These are phyloP conservation scores for Pichia terricola DNA, from an alignment of 1,139 yeast genomes.

Conservation along the genomic window DNA sequence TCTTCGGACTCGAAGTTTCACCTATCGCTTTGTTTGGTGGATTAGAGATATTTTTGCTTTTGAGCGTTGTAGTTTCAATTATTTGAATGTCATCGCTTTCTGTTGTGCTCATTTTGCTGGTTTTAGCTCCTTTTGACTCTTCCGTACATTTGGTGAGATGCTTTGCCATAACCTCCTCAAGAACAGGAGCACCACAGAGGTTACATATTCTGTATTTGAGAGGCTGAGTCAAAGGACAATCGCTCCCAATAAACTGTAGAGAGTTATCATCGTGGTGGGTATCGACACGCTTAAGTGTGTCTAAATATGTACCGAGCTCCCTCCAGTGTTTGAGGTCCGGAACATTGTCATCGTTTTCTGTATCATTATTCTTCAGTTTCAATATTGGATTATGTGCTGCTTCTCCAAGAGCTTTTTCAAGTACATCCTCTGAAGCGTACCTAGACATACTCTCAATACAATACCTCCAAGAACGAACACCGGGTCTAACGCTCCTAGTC, in stretches of 20 bases:
- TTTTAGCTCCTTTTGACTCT: no score
- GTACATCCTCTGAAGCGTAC: slow-evolving; percentile 11
- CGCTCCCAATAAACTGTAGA: slow-evolving; percentile 7
- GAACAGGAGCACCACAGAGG: slow-evolving; percentile 55
- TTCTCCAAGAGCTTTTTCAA: slow-evolving; percentile 18
- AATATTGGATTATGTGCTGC: background rate
- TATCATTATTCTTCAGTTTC: background rate
- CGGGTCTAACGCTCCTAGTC: no score
- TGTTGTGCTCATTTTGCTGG: no score
- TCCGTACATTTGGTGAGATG: slow-evolving; percentile 46
- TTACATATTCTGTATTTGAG: slow-evolving; percentile 56
- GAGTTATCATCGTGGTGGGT: slow-evolving; percentile 20
- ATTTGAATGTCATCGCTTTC: no score
- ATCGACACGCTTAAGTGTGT: slow-evolving; percentile 24
- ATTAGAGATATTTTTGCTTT: no score
- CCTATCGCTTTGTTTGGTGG: background rate
- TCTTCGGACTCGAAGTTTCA: slow-evolving; percentile 6
- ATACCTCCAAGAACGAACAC: background rate
- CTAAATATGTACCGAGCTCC: slow-evolving; percentile 52
- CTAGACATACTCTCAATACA: slow-evolving; percentile 1
- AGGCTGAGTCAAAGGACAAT: slow-evolving; percentile 32
- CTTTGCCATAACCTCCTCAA: slow-evolving; percentile 34
- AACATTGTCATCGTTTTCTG: background rate
- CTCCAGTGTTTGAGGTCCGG: slow-evolving; percentile 37
- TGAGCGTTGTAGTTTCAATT: no score